Conservation (phyloP, 1,139 yeast genomes). For the Tardiomyces blankii region DNA sequence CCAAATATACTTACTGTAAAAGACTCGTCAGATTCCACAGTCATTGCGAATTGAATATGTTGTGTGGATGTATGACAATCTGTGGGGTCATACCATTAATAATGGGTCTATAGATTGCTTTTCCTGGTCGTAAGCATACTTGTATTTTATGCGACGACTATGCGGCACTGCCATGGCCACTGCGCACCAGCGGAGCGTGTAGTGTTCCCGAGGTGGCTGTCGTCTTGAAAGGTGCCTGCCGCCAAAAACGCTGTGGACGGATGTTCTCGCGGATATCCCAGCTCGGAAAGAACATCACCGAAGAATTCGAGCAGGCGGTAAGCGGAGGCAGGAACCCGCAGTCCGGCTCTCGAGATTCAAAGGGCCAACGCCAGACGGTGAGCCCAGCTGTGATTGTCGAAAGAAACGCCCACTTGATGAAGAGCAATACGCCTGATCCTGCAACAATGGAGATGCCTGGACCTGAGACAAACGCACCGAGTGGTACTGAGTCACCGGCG, state of each 20-base stretch:
- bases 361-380: not conserved
- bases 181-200: too few relatives aligned
- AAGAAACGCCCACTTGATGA: conserved; percentile 17
- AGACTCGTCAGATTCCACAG: not conserved
- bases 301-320: conserved; percentile 35
- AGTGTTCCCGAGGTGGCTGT: not conserved
- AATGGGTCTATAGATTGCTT: not conserved
- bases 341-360: conserved; percentile 2
- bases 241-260: not conserved
- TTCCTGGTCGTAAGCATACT: too few relatives aligned
- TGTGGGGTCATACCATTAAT: not conserved
- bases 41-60: not conserved
- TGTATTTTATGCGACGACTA: too few relatives aligned
- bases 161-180: too few relatives aligned
- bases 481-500: conserved; percentile 1
- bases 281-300: conserved; percentile 54
- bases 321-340: conserved; percentile 7
- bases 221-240: not conserved
- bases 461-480: not conserved
- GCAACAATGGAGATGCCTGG: conserved; percentile 6
- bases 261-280: conserved; percentile 57
- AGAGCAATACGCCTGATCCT: conserved; percentile 20
- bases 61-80: not conserved
- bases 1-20: conserved; percentile 9
- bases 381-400: conserved; percentile 15